These are phyloP conservation scores for Aspergillus fumigatus DNA, from an alignment of 2,329 filamentous ascomycete genomes.

Conservation along the genomic window DNA sequence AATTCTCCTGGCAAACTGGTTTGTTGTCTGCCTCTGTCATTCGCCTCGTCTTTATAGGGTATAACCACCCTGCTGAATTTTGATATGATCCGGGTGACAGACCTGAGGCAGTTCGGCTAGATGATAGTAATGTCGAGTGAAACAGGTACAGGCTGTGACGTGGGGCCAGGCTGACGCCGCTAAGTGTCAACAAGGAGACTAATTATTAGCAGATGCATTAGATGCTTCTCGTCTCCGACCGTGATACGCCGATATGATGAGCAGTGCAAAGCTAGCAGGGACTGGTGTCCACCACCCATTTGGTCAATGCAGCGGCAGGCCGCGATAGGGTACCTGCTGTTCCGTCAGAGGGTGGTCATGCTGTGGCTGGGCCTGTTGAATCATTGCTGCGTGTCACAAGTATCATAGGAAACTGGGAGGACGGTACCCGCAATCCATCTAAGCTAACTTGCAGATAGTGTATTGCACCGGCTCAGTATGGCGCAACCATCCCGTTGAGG, in stretches of 20 bases:
- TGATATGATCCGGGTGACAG: neutral
- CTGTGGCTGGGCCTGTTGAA: neutral
- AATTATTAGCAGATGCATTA: neutral
- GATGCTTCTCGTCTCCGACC: neutral
- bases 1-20: neutral
- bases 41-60: neutral
- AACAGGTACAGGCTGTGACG: neutral
- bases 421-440: neutral
- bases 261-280: neutral
- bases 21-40: neutral
- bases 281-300: neutral
- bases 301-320: neutral
- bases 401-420: neutral
- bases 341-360: neutral
- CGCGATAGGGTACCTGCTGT: neutral
- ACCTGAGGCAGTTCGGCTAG: neutral
- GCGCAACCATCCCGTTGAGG: neutral
- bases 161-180: neutral
- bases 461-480: no score
- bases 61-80: neutral
- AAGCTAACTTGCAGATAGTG: neutral
- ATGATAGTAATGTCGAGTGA: constrained; percentile 5
- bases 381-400: neutral
- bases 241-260: neutral
- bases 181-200: neutral